Percentiles rank a stretch among this genome's conserved stretches.
phyloP scores from a whole-genome alignment of 139 green algal species.

The Asterochloris erici region DNA sequence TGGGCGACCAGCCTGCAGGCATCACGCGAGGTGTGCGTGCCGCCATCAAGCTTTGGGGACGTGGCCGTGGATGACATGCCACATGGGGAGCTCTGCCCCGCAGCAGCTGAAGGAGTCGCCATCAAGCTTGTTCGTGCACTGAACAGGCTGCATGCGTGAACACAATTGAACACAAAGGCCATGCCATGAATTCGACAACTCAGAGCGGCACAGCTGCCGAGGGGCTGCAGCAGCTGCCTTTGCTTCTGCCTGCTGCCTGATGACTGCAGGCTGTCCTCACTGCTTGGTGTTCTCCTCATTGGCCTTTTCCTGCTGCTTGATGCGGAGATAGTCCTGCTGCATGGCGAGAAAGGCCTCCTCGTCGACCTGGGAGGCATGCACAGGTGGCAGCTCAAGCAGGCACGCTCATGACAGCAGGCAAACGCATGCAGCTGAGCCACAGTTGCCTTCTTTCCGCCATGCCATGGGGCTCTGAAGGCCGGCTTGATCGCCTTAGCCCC shows the following conservation, averaged over 20 bases:
- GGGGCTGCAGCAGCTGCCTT: too few species aligned
- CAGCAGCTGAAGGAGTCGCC: background rate
- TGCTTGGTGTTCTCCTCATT: slow-evolving; percentile 31
- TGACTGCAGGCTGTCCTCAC: slow-evolving; percentile 8
- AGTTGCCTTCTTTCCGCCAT: slow-evolving; percentile 9
- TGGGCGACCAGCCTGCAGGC: slow-evolving; percentile 60
- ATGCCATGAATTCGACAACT: too few species aligned
- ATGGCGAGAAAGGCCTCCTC: slow-evolving; percentile 30
- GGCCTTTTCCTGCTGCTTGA: slow-evolving; percentile 25
- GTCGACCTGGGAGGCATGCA: slow-evolving; percentile 19
- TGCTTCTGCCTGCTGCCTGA: too few species aligned
- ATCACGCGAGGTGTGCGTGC: too few species aligned
- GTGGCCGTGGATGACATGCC: too few species aligned
- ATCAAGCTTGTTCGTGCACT: too few species aligned
- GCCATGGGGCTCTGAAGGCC: slow-evolving; percentile 2
- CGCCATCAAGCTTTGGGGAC: too few species aligned
- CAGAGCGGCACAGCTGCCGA: too few species aligned
- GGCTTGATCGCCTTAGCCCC: slow-evolving; percentile 6
- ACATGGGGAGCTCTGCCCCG: too few species aligned
- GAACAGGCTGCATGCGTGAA: too few species aligned
- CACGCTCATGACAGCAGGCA: background rate
- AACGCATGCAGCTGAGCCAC: background rate
- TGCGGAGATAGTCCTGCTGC: slow-evolving; percentile 28
- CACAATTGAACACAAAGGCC: too few species aligned
- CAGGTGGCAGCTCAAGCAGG: background rate